Percentiles rank a stretch among this genome's conserved stretches.
phyloP scores from a whole-genome alignment of 441 rosid species.

The Corymbia citriodora region DNA sequence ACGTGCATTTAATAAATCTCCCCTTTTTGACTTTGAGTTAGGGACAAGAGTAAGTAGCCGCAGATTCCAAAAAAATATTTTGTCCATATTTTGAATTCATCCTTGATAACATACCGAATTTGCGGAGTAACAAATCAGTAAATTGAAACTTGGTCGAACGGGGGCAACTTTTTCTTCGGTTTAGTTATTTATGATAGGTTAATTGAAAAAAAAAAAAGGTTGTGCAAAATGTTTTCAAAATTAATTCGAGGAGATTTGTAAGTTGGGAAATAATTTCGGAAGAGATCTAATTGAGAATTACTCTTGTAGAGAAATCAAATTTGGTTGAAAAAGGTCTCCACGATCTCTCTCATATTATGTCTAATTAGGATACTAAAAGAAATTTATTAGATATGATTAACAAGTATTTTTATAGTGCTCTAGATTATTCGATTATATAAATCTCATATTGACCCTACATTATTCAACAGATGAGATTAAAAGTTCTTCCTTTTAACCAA shows the following conservation, averaged over 20 bases:
- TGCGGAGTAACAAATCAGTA: background rate
- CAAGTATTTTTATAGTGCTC: no score
- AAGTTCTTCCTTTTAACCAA: background rate
- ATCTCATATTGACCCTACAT: background rate
- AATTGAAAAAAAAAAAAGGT: background rate
- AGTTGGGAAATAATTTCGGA: background rate
- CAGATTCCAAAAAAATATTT: no score
- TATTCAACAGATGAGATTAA: background rate
- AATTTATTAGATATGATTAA: no score
- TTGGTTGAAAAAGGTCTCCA: background rate
- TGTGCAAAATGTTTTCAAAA: background rate
- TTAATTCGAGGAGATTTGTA: background rate
- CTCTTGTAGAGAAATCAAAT: background rate
- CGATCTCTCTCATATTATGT: background rate
- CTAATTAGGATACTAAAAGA: background rate
- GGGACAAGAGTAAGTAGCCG: no score
- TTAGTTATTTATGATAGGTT: background rate
- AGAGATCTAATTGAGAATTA: no score
- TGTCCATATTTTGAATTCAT: background rate
- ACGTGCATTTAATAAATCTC: no score
- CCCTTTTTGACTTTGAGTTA: no score
- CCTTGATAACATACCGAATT: rapidly evolving
- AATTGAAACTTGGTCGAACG: background rate
- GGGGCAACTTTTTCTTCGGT: background rate
- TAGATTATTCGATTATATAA: no score